Evolutionary conservation across 345 rosid species (phyloP).

Genomic region (Rhodamnia argentea): DNA sequence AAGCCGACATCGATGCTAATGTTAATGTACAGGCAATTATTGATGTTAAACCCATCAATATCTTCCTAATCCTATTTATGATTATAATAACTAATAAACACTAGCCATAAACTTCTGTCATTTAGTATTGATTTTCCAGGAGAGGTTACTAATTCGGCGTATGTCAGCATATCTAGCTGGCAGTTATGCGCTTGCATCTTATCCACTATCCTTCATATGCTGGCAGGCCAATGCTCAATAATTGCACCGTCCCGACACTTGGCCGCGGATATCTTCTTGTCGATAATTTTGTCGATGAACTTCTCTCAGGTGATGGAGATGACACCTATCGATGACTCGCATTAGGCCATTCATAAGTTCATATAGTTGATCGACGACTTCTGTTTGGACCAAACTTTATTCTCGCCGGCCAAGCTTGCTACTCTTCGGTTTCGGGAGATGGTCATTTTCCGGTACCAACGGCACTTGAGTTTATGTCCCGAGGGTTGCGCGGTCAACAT

Average conservation of each 20-base stretch:
- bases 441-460: not conserved
- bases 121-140: not conserved
- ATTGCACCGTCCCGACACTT: not conserved
- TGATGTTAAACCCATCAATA: not conserved
- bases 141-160: not conserved
- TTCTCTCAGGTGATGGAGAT: not conserved
- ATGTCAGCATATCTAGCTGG: not conserved
- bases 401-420: not conserved
- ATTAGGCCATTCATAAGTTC: not conserved
- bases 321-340: rapidly evolving
- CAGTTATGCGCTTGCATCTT: not conserved
- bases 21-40: not conserved
- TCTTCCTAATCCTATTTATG: not conserved
- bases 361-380: not conserved
- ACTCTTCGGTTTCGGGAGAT: not conserved
- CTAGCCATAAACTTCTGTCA: not conserved
- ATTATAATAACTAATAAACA: not conserved
- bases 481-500: not conserved
- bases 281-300: not conserved
- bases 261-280: not conserved
- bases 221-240: not conserved
- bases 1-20: not conserved
- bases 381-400: not conserved
- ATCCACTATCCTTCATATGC: not conserved
- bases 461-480: not conserved